Percentiles rank a stretch among this genome's conserved stretches.
These are phyloP conservation scores for Entoloma clypeatum DNA, from an alignment of 1,284 basidiomycete species.

Conservation along the genomic window DNA sequence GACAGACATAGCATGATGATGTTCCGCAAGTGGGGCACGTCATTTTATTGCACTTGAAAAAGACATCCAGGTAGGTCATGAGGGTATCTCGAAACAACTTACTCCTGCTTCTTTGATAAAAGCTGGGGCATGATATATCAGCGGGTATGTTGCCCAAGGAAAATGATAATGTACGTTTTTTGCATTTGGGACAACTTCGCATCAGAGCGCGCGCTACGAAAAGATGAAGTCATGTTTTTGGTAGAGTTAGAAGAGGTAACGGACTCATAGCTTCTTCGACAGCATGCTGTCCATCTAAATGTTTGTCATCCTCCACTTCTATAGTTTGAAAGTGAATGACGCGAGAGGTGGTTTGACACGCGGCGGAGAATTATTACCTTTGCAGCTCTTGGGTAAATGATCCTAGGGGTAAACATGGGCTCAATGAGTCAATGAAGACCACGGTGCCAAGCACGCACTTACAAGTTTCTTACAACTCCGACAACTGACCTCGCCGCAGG, in stretches of 20 bases:
- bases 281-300: conserved; percentile 66
- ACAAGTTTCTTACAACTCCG: conserved; percentile 71
- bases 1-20: conserved; percentile 21
- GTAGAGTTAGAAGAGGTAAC: conserved; percentile 19
- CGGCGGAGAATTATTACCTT: conserved; percentile 46
- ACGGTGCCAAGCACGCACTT: conserved; percentile 22
- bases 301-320: conserved; percentile 72
- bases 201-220: conserved; percentile 68
- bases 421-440: neutral
- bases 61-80: neutral
- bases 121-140: conserved; percentile 38
- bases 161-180: conserved; percentile 48
- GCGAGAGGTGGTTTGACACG: neutral
- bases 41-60: conserved; percentile 53
- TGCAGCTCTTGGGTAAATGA: conserved; percentile 79
- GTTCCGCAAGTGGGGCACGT: conserved; percentile 17
- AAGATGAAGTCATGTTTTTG: conserved; percentile 6
- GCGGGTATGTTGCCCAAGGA: neutral
- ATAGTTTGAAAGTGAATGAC: conserved; percentile 8
- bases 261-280: conserved; percentile 89
- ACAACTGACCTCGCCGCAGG: conserved; percentile 72
- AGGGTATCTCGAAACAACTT: conserved; percentile 25
- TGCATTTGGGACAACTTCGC: conserved; percentile 80
- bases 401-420: conserved; percentile 41
- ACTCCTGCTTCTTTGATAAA: conserved; percentile 76